phyloP scores from a whole-genome alignment of 305 asterid species.

The Rubia tinctorum region DNA sequence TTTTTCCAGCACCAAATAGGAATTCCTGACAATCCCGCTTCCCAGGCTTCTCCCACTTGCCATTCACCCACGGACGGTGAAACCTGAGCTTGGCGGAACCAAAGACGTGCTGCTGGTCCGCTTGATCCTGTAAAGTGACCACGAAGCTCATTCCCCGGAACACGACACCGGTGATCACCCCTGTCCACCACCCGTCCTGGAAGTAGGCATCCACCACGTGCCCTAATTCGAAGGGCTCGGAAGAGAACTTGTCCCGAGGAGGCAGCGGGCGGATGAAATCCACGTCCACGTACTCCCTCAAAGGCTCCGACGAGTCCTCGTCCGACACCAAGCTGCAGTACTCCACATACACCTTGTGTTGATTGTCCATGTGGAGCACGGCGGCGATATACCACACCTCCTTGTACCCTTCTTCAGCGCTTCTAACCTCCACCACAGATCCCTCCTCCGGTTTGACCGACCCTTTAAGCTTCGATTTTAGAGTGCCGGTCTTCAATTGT shows the following conservation, averaged over 20 bases:
- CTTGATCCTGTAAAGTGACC: slow-evolving; percentile 45
- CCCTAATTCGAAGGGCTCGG: slow-evolving; percentile 26
- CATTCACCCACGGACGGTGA: slow-evolving; percentile 58
- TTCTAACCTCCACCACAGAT: background rate
- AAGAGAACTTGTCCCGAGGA: slow-evolving; percentile 24
- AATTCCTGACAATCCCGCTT: slow-evolving; percentile 46
- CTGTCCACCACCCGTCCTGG: slow-evolving; percentile 81
- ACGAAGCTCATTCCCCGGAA: slow-evolving; percentile 27
- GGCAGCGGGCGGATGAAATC: slow-evolving; percentile 48
- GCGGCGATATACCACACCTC: background rate
- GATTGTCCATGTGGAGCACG: background rate
- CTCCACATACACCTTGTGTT: slow-evolving; percentile 31
- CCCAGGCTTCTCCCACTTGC: slow-evolving; percentile 49
- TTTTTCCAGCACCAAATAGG: slow-evolving; percentile 57
- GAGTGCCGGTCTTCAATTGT: background rate
- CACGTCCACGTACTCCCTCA: slow-evolving; percentile 36
- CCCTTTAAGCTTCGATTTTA: background rate
- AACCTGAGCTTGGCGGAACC: slow-evolving; percentile 42
- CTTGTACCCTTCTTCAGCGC: background rate
- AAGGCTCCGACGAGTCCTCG: slow-evolving; percentile 35
- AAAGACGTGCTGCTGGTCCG: slow-evolving; percentile 46
- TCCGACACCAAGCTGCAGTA: slow-evolving; percentile 39
- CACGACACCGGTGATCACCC: slow-evolving; percentile 30
- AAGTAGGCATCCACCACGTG: slow-evolving; percentile 64
- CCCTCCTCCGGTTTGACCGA: background rate